Percentiles rank a stretch among this genome's conserved stretches.
Evolutionary conservation across 331 rosid genomes (phyloP).

Genomic region (Acacia pycnantha): DNA sequence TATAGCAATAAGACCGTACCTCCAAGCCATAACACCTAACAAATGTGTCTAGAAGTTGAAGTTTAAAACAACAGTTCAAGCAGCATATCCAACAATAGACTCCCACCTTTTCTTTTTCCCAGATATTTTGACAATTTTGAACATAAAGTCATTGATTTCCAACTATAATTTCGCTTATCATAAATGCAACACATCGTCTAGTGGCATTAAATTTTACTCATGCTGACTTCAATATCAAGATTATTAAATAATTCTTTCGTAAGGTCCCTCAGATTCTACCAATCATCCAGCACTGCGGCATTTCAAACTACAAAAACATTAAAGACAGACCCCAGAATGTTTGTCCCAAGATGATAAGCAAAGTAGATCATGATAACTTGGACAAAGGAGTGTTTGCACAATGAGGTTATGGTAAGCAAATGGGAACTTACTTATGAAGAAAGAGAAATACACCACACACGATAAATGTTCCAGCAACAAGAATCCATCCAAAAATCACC

Average conservation of each 20-base stretch:
- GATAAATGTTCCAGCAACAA: conserved; percentile 52
- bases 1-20: conserved; percentile 1
- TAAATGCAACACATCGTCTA: not conserved
- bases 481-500: conserved; percentile 65
- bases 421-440: conserved; percentile 62
- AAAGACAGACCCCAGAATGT: not conserved
- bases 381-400: not conserved
- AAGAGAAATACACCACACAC: conserved; percentile 59
- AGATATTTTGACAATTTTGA: not conserved
- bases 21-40: not conserved
- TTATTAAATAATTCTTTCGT: not conserved
- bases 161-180: conserved; percentile 7
- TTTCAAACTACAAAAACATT: not conserved
- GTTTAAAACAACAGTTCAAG: not conserved
- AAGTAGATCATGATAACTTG: not conserved
- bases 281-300: not conserved
- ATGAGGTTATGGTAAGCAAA: not conserved
- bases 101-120: not conserved
- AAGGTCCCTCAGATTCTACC: not conserved
- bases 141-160: not conserved
- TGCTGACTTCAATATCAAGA: not conserved
- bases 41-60: not conserved
- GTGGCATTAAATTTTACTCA: not conserved
- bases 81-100: not conserved
- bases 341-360: not conserved